Base-by-base conservation (phyloP, 805 yeast genomes). In the Debaryomyces castellii region DNA sequence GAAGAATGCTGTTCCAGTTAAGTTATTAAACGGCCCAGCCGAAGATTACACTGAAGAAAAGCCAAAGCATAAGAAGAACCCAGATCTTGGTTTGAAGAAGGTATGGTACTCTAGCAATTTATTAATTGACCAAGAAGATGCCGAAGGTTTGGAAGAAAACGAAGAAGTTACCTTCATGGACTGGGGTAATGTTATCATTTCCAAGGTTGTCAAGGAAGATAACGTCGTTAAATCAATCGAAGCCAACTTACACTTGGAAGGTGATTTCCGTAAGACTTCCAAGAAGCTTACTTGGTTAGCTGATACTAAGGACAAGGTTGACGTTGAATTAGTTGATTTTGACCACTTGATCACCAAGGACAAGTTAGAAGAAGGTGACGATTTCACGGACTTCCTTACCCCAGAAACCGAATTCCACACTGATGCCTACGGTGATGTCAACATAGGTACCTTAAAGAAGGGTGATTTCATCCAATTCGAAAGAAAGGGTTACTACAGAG, bases 81-180 rank as follows among this genome's bases (percentile, higher is more conserved):
- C 96, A 37, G 96, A 77, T 27, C 85, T 92, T 52, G 98, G 98
- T 56, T 74, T 69, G 57, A 92, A 92, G 80, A 78, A 82, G 63
- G 90, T 90, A 39, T 73, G 85, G 54, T 85, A 74, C 67, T 69
- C 80, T 53, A 74, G 81, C 48, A 73, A 81, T 44, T 75, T 87
- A 39, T 71, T 89, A 57, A 76, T 92, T 59, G 97, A 91, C 63
- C 96, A 88, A 73, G 92, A 77, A 23, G 98, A 92, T 69, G 84
- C 91, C 39, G 74, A 85, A 50, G 56, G 73, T 6, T 66, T 77
- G 37, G 82, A 77, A 54, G 92, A 82, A 36, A 88, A 86, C 52
- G 98, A 92, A 72, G 98, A 92, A 74, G 76, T 91, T 51, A 92
- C 98, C n/a, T 80, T 92, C 60, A 92, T 92, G 98, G 97, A 92